Conservation (phyloP, 2,329 filamentous ascomycete species). For the Trichoderma lentiforme region DNA sequence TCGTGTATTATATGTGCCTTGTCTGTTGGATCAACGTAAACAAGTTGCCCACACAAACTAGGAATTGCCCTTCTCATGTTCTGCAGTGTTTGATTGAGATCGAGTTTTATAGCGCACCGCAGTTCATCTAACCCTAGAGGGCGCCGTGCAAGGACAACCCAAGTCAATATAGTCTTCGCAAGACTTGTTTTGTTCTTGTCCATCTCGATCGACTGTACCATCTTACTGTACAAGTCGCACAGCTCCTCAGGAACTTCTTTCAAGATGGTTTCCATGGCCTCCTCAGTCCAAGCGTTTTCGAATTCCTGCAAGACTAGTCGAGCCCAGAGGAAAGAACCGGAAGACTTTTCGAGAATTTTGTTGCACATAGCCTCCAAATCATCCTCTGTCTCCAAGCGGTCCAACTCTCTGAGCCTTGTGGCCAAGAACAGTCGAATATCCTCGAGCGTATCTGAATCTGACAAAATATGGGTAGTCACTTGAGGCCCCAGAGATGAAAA, state of each 20-base stretch:
- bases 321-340: conserved; percentile 5
- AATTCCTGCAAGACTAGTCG: conserved; percentile 14
- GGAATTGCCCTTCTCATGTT: neutral
- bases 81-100: neutral
- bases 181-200: neutral
- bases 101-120: conserved; percentile 1
- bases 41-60: neutral
- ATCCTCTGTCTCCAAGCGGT: neutral
- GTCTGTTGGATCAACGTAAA: neutral
- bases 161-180: conserved; percentile 1
- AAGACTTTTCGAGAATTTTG: conserved; percentile 8
- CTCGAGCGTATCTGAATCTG: neutral
- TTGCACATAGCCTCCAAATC: neutral
- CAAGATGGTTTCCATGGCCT: conserved; percentile 3
- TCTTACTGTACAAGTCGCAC: neutral
- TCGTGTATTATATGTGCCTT: conserved; percentile 2
- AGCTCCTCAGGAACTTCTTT: neutral
- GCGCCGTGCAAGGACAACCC: conserved; percentile 1
- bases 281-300: conserved; percentile 1
- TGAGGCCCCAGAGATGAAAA: neutral
- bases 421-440: neutral
- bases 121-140: neutral
- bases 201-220: neutral
- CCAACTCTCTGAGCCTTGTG: neutral
- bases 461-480: neutral